These are phyloP conservation scores for Jatropha curcas DNA, from an alignment of 345 rosid genomes.

Conservation along the genomic window DNA sequence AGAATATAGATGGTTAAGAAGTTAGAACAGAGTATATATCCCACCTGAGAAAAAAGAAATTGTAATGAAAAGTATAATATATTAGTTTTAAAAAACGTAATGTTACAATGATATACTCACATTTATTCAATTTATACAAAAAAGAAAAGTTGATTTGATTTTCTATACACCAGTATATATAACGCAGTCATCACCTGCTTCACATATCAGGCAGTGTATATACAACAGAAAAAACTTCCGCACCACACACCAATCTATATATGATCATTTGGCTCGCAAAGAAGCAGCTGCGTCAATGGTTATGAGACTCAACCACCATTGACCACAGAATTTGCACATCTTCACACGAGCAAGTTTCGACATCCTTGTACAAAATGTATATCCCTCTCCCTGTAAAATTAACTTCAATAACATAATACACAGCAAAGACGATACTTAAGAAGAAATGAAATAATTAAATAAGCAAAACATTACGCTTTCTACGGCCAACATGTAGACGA, in stretches of 20 bases:
- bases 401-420: background rate
- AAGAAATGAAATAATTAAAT: background rate
- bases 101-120: too few relatives aligned
- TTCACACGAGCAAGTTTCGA: conserved; percentile 26
- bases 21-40: background rate
- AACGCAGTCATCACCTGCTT: too few relatives aligned
- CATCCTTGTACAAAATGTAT: conserved; percentile 27
- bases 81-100: too few relatives aligned
- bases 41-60: background rate
- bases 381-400: conserved; percentile 9
- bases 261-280: background rate
- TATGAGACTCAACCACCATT: conserved; percentile 26
- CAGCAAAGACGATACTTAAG: background rate
- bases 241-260: too few relatives aligned
- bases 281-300: conserved; percentile 3
- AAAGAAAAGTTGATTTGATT: background rate
- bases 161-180: background rate
- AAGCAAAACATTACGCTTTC: conserved; percentile 13
- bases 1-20: too few relatives aligned
- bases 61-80: background rate
- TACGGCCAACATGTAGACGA: conserved; percentile 5
- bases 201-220: background rate
- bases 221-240: too few relatives aligned
- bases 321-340: conserved; percentile 30
- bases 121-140: conserved; percentile 7